Evolutionary conservation across 2,329 filamentous ascomycete genomes (phyloP), one percentile per base, ranked within the genome.

Genomic region (Fusarium bactridioides): DNA sequence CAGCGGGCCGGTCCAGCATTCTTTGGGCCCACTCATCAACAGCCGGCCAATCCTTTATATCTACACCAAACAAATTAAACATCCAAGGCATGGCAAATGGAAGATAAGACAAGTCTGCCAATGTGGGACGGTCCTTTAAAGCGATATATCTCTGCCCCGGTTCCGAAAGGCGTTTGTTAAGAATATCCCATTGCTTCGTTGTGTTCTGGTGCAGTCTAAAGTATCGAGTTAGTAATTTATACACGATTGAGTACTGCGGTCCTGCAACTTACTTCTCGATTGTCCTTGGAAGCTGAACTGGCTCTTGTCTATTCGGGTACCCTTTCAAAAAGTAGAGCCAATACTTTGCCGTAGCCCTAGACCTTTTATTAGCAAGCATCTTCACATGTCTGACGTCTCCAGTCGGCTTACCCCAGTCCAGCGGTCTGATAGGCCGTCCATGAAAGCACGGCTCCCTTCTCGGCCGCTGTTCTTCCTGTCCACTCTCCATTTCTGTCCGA

Each of bases 391-490:
- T 31, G 7, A 18, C 15, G 18, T 48, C 4, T 4, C 15, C 4
- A 6, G 29, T 16, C 27, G 19, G 15, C 45, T 9, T 48, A 48
- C 45, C 45, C 45, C 7, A 48, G 10, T 11, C 45, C 45, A 23
- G 45, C 45, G 27, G 45, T 48, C 45, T 48, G 45, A 31, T 48
- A 48, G 15, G 45, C 45, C 45, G 45, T 48, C 45, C 45, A 48
- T 18, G 45, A 48, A 48, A 48, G 45, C 21, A 48, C 45, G 23
- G 45, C 45, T 48, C 45, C 45, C 9, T 48, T 48, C 27, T 48
- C 45, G 13, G 45, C 45, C 4, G 45, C 45, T 31, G 45, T 48
- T 31, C 21, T 31, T n/a, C 45, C 45, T 3, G 45, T n/a, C 45
- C 45, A 48, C 4, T 48, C 45, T 18, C 45, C 45, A 11, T 18